phyloP scores from a whole-genome alignment of 306 rosid genomes.

The Castanea mollissima region DNA sequence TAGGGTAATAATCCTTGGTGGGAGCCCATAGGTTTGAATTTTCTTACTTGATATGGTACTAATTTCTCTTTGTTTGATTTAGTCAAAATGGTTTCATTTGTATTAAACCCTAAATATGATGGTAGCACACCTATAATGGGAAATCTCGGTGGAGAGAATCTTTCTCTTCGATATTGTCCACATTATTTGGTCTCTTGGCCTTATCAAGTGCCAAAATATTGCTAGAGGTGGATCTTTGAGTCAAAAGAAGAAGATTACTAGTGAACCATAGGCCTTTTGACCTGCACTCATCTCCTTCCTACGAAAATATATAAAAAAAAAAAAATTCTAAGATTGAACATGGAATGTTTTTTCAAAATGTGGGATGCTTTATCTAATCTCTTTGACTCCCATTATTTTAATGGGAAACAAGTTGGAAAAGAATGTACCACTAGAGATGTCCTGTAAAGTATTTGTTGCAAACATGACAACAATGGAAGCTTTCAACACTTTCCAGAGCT shows the following conservation, averaged over 20 bases:
- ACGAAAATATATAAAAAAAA: background rate
- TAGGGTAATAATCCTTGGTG: conserved; percentile 15
- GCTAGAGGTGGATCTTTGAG: conserved; percentile 1
- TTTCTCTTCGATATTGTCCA: conserved; percentile 14
- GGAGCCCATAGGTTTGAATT: conserved; percentile 36
- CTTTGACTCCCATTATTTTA: background rate
- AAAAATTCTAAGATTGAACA: background rate
- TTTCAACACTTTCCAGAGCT: background rate
- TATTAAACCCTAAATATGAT: conserved; percentile 5
- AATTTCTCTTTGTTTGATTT: conserved; percentile 5
- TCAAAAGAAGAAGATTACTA: conserved; percentile 6
- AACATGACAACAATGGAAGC: background rate
- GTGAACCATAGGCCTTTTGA: background rate
- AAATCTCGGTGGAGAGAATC: conserved; percentile 20
- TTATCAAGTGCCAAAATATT: background rate
- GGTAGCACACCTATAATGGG: background rate
- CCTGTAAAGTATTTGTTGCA: background rate
- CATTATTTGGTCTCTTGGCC: conserved; percentile 16
- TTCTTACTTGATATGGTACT: conserved; percentile 25
- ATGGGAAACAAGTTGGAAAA: background rate
- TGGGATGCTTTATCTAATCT: background rate
- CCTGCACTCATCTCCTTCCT: background rate
- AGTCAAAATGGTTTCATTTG: conserved; percentile 30
- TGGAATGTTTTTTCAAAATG: background rate
- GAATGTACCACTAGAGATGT: background rate